A percentile compares a stretch with the other conserved stretches of the same genome.
phyloP scores from a whole-genome alignment of 116 monocot species.

The Cymodocea nodosa region DNA sequence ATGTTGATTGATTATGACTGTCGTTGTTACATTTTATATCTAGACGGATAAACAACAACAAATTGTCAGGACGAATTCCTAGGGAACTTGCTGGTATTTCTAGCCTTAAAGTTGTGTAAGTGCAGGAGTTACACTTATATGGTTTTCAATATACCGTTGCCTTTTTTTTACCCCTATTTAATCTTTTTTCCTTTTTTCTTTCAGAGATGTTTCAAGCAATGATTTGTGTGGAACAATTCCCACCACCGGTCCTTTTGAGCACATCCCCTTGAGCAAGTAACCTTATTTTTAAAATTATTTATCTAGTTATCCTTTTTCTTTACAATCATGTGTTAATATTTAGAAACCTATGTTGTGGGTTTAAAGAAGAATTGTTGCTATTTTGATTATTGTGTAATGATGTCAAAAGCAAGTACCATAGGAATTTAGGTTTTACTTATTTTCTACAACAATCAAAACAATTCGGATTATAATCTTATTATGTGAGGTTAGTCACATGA shows the following conservation, averaged over 20 bases:
- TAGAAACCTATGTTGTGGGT: neutral
- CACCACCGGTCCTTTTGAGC: constrained; percentile 81
- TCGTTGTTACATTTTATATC: neutral
- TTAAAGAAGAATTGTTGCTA: too few species aligned
- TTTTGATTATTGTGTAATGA: too few species aligned
- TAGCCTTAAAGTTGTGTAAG: constrained; percentile 93
- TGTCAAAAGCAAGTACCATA: too few species aligned
- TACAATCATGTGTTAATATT: too few species aligned
- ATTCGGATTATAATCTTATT: too few species aligned
- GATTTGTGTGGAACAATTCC: constrained; percentile 98
- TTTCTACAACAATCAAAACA: too few species aligned
- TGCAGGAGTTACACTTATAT: constrained; percentile 5
- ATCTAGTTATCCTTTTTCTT: neutral
- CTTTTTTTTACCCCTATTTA: neutral
- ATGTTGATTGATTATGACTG: too few species aligned
- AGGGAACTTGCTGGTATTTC: constrained; percentile 65
- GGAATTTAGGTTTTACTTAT: too few species aligned
- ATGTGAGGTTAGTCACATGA: too few species aligned
- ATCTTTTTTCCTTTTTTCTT: neutral
- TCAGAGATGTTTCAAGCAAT: constrained; percentile 30
- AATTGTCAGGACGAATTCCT: constrained; percentile 67
- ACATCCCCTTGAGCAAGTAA: constrained; percentile 93
- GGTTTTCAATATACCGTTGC: neutral
- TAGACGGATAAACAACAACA: constrained; percentile 82
- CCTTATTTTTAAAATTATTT: neutral